Evolutionary conservation across 192 early-diverging fungal species (phyloP).

Genomic region (Physocladia obscura): DNA sequence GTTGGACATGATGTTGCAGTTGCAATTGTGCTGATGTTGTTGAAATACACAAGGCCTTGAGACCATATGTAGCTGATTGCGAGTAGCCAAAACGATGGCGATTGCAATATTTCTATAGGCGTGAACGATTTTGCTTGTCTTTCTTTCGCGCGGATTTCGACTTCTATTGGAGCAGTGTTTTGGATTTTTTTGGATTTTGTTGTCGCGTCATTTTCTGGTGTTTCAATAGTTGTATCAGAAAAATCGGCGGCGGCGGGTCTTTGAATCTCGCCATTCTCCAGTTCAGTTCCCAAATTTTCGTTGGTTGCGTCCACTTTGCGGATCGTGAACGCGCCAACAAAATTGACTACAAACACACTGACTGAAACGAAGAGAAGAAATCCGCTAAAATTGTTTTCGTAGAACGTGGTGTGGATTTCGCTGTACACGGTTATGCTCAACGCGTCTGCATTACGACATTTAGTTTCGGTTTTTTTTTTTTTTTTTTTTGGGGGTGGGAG

Average conservation of each 20-base stretch:
- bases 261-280: not conserved
- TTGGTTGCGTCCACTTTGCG: not conserved
- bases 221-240: not conserved
- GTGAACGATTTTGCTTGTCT: constrained; percentile 27
- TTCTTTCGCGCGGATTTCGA: not conserved
- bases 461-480: too few relatives aligned
- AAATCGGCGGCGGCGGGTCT: not conserved
- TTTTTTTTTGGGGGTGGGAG: too few relatives aligned
- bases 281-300: not conserved
- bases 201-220: not conserved
- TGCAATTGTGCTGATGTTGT: constrained; percentile 20
- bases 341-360: constrained; percentile 7
- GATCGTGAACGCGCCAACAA: constrained; percentile 21
- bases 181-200: not conserved
- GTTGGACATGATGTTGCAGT: not conserved
- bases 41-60: constrained; percentile 36
- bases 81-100: constrained; percentile 30
- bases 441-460: constrained; percentile 10
- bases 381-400: not conserved
- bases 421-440: constrained; percentile 27
- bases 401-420: constrained; percentile 17
- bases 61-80: constrained; percentile 15
- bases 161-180: not conserved
- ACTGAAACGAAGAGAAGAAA: constrained; percentile 28
- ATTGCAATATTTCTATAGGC: constrained; percentile 28